Evolutionary conservation across 1,284 basidiomycete species (phyloP).

Genomic region (Sparassis latifolia): DNA sequence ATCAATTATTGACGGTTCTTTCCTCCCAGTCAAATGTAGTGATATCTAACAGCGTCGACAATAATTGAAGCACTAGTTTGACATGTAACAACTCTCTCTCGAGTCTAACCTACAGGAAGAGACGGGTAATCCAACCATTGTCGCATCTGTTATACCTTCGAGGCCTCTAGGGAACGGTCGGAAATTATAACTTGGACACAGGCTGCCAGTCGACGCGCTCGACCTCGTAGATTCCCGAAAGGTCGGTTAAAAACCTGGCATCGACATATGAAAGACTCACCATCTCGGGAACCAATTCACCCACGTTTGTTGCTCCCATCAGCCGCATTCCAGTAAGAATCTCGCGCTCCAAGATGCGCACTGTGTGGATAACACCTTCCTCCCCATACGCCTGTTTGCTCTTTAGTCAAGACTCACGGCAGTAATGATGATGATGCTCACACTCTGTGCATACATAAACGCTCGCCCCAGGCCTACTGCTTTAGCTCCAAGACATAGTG

Average conservation of each 20-base stretch:
- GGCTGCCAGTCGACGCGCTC: slow-evolving; percentile 68
- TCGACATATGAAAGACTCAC: slow-evolving; percentile 28
- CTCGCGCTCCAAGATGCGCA: slow-evolving; percentile 74
- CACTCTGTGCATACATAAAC: slow-evolving; percentile 89
- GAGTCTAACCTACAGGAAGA: too few species aligned
- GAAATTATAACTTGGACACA: slow-evolving; percentile 31
- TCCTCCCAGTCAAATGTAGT: too few species aligned
- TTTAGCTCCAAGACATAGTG: slow-evolving; percentile 83
- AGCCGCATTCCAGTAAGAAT: slow-evolving; percentile 77
- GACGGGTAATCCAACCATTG: too few species aligned
- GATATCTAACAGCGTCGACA: too few species aligned
- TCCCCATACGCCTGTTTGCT: slow-evolving; percentile 68
- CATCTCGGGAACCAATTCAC: slow-evolving; percentile 77
- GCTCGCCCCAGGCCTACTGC: slow-evolving; percentile 87
- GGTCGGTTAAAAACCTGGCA: neutral
- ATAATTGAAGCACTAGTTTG: too few species aligned
- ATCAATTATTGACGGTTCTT: too few species aligned
- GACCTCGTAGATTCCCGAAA: slow-evolving; percentile 29
- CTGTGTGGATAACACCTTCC: slow-evolving; percentile 72
- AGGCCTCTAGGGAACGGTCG: too few species aligned
- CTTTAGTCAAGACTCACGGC: neutral
- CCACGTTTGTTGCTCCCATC: slow-evolving; percentile 67
- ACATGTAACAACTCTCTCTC: too few species aligned
- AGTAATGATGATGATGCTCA: slow-evolving; percentile 27
- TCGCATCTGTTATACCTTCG: too few species aligned